Evolutionary conservation across 176 grass and related monocot genomes (phyloP).

Genomic region (Bonia amplexicaulis): DNA sequence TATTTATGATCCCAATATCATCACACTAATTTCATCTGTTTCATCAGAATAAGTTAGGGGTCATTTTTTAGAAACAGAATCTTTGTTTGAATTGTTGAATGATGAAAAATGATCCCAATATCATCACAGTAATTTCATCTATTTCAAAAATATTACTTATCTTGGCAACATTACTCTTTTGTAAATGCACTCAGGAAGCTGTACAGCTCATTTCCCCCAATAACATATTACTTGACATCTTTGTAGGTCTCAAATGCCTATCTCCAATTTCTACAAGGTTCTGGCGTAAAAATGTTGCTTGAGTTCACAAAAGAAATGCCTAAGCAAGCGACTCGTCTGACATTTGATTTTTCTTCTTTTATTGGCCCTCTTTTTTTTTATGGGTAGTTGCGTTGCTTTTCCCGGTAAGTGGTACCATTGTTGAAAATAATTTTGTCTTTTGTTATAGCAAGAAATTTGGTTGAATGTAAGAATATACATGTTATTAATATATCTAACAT

Average conservation of each 20-base stretch:
- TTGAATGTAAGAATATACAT: neutral
- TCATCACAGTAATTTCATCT: neutral
- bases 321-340: slow-evolving; percentile 36
- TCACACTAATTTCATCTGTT: neutral
- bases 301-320: slow-evolving; percentile 67
- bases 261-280: slow-evolving; percentile 45
- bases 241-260: slow-evolving; percentile 48
- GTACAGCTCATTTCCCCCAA: neutral
- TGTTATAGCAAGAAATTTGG: neutral
- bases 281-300: slow-evolving; percentile 33
- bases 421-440: neutral
- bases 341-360: slow-evolving; percentile 52
- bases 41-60: too few species aligned
- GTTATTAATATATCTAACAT: neutral
- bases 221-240: slow-evolving; percentile 29
- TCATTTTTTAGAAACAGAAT: too few species aligned
- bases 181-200: neutral
- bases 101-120: neutral
- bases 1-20: neutral
- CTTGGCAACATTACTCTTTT: slow-evolving; percentile 1
- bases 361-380: slow-evolving; percentile 52
- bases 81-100: neutral
- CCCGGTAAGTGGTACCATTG: slow-evolving; percentile 42
- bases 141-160: neutral
- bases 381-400: slow-evolving; percentile 59